These are phyloP conservation scores for Polygonum maritimum DNA, from an alignment of 148 eudicot species.

Conservation along the genomic window DNA sequence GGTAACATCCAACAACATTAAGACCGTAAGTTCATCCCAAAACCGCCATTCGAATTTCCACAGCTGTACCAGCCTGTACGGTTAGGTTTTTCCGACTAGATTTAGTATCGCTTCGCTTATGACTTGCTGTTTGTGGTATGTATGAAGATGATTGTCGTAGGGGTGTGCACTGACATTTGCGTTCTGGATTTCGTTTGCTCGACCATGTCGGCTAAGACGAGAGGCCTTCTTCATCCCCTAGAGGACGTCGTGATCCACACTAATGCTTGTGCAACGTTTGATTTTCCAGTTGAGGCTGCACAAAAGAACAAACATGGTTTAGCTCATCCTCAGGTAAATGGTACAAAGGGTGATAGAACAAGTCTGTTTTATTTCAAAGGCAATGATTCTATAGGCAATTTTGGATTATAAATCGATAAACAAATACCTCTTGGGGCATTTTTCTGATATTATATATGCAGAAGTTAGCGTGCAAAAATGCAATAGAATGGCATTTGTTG, in stretches of 20 bases:
- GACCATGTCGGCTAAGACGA: constrained; percentile 23
- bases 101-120: neutral
- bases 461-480: too few relatives aligned
- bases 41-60: neutral
- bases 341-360: too few relatives aligned
- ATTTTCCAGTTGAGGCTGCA: constrained; percentile 28
- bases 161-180: constrained; percentile 36
- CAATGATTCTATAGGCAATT: too few relatives aligned
- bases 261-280: constrained; percentile 30
- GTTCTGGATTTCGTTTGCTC: constrained; percentile 39
- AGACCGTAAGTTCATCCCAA: constrained; percentile 16
- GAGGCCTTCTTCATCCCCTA: constrained; percentile 25
- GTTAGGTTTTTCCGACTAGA: neutral
- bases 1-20: constrained; percentile 24
- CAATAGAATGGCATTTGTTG: neutral
- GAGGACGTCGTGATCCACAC: constrained; percentile 33
- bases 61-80: neutral
- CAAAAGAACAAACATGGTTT: constrained; percentile 16
- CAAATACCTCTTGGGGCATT: too few relatives aligned
- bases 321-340: constrained; percentile 36
- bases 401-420: neutral
- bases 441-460: too few relatives aligned
- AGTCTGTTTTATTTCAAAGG: too few relatives aligned
- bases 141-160: constrained; percentile 27
- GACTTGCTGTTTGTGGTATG: neutral